Evolutionary conservation across 169 alveolate species (phyloP).

Genomic region (Cyclospora cayetanensis): DNA sequence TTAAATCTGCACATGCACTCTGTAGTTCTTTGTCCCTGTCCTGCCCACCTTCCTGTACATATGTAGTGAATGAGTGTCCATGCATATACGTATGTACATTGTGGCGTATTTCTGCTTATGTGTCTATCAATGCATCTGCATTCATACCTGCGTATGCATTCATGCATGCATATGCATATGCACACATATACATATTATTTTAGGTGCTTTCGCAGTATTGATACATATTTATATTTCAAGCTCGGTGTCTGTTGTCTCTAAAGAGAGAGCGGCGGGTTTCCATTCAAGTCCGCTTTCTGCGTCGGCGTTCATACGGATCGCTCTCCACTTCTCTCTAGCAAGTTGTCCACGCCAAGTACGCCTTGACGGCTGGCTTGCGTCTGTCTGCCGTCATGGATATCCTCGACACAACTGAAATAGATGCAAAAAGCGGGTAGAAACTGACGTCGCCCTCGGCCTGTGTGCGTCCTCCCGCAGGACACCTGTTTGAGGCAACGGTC

Average conservation of each 20-base stretch:
- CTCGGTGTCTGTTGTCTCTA: background rate
- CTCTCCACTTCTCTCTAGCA: too few relatives aligned
- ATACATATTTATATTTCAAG: too few relatives aligned
- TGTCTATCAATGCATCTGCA: background rate
- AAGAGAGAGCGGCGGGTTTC: background rate
- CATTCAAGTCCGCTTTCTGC: background rate
- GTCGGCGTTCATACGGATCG: too few relatives aligned
- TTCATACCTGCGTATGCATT: background rate
- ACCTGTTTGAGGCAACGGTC: too few relatives aligned
- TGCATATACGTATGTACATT: background rate
- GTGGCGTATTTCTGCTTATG: background rate
- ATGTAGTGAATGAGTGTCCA: background rate
- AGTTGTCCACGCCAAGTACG: too few relatives aligned
- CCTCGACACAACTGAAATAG: too few relatives aligned
- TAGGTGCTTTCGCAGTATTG: background rate
- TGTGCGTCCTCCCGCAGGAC: too few relatives aligned
- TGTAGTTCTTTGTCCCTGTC: background rate
- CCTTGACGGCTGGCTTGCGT: too few relatives aligned
- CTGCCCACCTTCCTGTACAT: background rate
- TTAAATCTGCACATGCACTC: background rate
- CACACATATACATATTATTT: too few relatives aligned
- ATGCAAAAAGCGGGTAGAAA: too few relatives aligned
- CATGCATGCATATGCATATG: background rate
- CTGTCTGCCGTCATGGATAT: too few relatives aligned
- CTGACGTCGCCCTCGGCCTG: too few relatives aligned